Base-by-base conservation (phyloP, 2,329 filamentous ascomycete species). In the Exophiala alcalophila region DNA sequence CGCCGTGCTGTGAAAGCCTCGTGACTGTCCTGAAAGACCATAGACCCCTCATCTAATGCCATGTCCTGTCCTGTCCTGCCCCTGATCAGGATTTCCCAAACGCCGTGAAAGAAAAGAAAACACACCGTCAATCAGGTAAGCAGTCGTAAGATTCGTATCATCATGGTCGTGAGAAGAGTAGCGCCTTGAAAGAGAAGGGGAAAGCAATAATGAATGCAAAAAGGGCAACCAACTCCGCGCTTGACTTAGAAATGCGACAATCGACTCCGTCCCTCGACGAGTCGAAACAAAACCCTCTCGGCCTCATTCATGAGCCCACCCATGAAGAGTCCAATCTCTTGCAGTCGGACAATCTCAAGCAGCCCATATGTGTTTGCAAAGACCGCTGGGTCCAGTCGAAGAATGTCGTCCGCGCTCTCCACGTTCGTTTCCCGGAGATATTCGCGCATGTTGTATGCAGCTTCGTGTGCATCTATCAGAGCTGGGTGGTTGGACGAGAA, bases 231-330 rank as follows among this genome's bases (percentile, higher is more conserved):
- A 18, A 27, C 29, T 16, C 24, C 21, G 25, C 40, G 10, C 26
- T 42, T n/a, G n/a, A n/a, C n/a, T 53, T 41, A 59, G 35, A 62
- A 63, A 38, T 56, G 53, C 51, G 54, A 57, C 44, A 60, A 48
- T 25, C 50, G 44, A 47, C 55, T 57, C 32, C 52, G 47, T 38
- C 53, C 52, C 40, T 63, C 59, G 12, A 53, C 53, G 15, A 64
- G 53, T 35, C 59, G 56, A 40, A 50, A 54, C 36, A 65, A 46
- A 9, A 64, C 62, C 31, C 54, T 41, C 35, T 61, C 57, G 11
- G 57, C 62, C 48, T 64, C 60, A 38, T 61, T 61, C 53, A 64
- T 53, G n/a, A 64, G 52, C 5, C 62, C 62, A n/a, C 60, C 60
- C 28, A 61, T 47, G 25, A 54, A 42, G 10, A 50, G 36, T 21